Evolutionary conservation across 2,329 filamentous ascomycete species (phyloP), one percentile per base, ranked within the genome.

Genomic region (Epichloe amarillans): DNA sequence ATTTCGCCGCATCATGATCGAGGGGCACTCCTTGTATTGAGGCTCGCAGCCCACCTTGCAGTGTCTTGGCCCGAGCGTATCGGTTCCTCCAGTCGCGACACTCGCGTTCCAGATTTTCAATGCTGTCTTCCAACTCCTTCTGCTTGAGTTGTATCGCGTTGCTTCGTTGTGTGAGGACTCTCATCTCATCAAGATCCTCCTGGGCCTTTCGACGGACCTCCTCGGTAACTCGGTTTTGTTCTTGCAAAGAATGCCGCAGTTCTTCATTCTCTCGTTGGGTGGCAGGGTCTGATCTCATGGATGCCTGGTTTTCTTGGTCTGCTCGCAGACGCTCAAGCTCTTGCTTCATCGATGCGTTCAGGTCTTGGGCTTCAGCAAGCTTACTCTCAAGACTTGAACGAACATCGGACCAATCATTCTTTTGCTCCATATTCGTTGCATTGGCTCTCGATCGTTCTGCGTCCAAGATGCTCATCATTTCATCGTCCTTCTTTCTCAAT

Each of bases 11-110:
- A 57, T 91, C 83, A 54, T 84, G 79, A 7, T 84, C 80, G 42
- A 83, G 70, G 77, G 77, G 72, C 42, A 94, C 71, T 12, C 87
- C 88, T 54, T 86, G 79, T 0, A 89, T 93, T 0, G 88, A 88
- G 5, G 86, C 83, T 48, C 88, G 83, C 63, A 95, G 75, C 61
- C 78, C 85, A 48, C 90, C 82, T 46, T 95, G 73, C 65, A 96
- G 90, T 2, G 91, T 87, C 71, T 94, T 96, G 38, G 87, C 78
- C 57, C 84, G 85, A 26, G 89, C 85, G 62, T 96, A 97, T 44
- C 90, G 85, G 58, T 84, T 82, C 63, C 89, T 88, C 93, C 93
- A 98, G 47, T 90, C 83, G 50, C 85, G 84, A 45, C 95, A 81
- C 63, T 97, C 89, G 21, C 80, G 74, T 66, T 96, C 88, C 5